Conservation (phyloP, 805 yeast genomes). For the Blastobotrys attinorum region DNA sequence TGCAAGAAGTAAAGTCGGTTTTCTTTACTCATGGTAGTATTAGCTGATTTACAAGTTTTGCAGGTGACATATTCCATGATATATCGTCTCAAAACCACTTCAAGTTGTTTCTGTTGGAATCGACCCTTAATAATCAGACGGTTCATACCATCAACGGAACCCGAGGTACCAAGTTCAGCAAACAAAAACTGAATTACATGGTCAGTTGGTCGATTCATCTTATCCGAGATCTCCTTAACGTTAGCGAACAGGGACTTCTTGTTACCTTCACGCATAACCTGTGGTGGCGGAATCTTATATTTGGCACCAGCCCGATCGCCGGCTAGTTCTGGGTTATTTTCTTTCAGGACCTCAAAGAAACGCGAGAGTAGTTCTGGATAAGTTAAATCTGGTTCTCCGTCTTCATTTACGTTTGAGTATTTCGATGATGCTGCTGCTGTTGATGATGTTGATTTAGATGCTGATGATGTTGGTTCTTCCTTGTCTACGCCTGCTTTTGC, state of each 20-base stretch:
- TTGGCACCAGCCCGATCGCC: conserved; percentile 91
- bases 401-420: conserved; percentile 28
- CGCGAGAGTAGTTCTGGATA: conserved; percentile 74
- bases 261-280: conserved; percentile 93
- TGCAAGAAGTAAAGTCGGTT: conserved; percentile 96
- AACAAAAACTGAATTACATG: conserved; percentile 94
- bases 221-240: conserved; percentile 88
- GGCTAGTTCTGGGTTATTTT: conserved; percentile 96
- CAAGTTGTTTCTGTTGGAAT: conserved; percentile 96
- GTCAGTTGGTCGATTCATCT: conserved; percentile 92
- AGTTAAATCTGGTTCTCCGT: conserved; percentile 49
- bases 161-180: conserved; percentile 99
- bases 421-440: conserved; percentile 16
- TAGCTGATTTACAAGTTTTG: conserved; percentile 97
- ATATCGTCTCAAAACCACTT: conserved; percentile 90
- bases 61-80: conserved; percentile 97
- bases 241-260: conserved; percentile 95
- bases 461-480: conserved; percentile 17
- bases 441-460: conserved; percentile 13
- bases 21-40: conserved; percentile 93
- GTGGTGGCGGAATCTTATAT: conserved; percentile 95
- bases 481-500: conserved; percentile 83
- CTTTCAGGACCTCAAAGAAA: conserved; percentile 77
- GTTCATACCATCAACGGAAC: conserved; percentile 97
- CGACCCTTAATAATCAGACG: conserved; percentile 97